Conservation (phyloP, 495 filamentous ascomycete species). For the Hapsidospora chrysogenum region DNA sequence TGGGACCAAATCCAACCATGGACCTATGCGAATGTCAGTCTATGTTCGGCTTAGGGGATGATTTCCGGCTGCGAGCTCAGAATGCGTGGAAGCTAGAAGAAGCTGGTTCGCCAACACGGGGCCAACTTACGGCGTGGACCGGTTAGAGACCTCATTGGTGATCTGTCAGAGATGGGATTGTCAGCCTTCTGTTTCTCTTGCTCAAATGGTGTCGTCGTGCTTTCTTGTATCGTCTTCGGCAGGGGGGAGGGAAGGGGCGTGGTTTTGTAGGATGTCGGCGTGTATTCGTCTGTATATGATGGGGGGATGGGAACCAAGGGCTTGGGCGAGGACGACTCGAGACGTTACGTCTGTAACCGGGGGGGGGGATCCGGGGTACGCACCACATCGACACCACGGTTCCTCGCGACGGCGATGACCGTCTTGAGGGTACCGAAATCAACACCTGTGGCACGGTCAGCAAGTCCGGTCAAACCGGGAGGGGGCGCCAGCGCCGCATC, state of each 20-base stretch:
- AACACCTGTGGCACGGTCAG: conserved; percentile 36
- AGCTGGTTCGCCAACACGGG: conserved; percentile 1
- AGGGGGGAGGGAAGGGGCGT: no score
- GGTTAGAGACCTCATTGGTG: conserved; percentile 97
- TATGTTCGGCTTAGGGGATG: conserved; percentile 10
- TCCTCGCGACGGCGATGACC: conserved; percentile 90
- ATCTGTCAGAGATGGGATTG: conserved; percentile 42
- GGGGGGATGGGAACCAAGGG: no score
- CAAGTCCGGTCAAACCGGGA: conserved; percentile 4
- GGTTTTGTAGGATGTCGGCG: no score
- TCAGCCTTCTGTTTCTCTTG: no score
- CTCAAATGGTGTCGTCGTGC: no score
- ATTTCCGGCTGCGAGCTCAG: conserved; percentile 4
- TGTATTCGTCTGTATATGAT: no score
- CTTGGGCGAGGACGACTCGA: conserved; percentile 1
- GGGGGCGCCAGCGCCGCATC: no score
- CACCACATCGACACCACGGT: conserved; percentile 98
- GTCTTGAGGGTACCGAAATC: conserved; percentile 97
- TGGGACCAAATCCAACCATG: conserved; percentile 86
- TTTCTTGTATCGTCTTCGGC: no score
- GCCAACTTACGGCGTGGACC: conserved; percentile 78
- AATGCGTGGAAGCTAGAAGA: neutral
- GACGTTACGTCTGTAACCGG: no score
- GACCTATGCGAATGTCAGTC: conserved; percentile 38
- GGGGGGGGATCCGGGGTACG: conserved; percentile 23